Evolutionary conservation across 176 grass and related monocot genomes (phyloP).

Genomic region (Eremochloa ophiuroides): DNA sequence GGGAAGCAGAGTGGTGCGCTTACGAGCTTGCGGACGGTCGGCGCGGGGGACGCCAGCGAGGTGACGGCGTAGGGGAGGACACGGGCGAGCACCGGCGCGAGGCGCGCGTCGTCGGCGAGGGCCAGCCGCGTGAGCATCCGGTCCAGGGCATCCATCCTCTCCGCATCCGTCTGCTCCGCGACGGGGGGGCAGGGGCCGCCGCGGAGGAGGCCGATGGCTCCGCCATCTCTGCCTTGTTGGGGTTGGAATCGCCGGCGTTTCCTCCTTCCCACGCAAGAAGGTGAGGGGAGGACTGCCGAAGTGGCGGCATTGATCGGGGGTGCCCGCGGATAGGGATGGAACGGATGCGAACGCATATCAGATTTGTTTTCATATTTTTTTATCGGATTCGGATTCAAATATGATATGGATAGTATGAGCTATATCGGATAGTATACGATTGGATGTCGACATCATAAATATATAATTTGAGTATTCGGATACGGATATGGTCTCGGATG

Average conservation of each 20-base stretch:
- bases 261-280: constrained; percentile 41
- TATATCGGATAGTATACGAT: no score
- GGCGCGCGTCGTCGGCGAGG: constrained; percentile 71
- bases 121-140: constrained; percentile 84
- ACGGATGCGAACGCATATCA: no score
- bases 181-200: background rate
- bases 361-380: no score
- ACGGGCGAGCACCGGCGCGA: constrained; percentile 61
- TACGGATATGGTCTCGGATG: no score
- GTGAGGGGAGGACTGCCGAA: background rate
- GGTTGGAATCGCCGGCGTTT: constrained; percentile 19
- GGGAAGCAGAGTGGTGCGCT: background rate
- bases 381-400: no score
- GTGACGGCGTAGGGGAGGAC: constrained; percentile 89
- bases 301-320: no score
- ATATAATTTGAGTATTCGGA: no score
- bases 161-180: constrained; percentile 47
- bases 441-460: no score
- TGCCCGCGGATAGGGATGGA: no score
- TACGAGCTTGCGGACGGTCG: constrained; percentile 78
- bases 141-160: constrained; percentile 74
- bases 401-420: no score
- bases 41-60: constrained; percentile 66
- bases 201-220: constrained; percentile 28
- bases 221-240: constrained; percentile 29